These are phyloP conservation scores for Ceratocystis destructans DNA, from an alignment of 2,329 filamentous ascomycete genomes.

Conservation along the genomic window DNA sequence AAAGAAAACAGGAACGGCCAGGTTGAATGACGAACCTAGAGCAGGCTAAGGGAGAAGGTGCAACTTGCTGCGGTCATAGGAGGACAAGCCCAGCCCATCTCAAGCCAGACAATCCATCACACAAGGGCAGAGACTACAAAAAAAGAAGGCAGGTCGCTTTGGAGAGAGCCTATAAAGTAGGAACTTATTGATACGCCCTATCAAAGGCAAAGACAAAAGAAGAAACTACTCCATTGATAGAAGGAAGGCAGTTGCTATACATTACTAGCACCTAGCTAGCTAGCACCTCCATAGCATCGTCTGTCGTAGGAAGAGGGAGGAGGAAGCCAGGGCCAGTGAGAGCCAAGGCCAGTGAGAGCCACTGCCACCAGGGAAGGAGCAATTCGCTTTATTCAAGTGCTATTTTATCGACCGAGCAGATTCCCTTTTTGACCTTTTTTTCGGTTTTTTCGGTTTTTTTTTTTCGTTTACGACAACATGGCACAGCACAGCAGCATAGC, in stretches of 20 bases:
- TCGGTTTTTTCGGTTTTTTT: no score
- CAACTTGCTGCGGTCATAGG: neutral
- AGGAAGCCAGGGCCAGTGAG: constrained; percentile 3
- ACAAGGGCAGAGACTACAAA: neutral
- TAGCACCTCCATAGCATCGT: neutral
- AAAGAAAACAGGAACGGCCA: neutral
- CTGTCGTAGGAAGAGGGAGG: constrained; percentile 6
- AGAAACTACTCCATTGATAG: constrained; percentile 1
- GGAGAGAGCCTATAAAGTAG: neutral
- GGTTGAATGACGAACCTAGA: constrained; percentile 5
- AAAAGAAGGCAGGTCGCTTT: neutral
- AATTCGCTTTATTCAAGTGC: constrained; percentile 1
- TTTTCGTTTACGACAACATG: neutral
- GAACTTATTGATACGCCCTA: constrained; percentile 6
- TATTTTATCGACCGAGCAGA: neutral
- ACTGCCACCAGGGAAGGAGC: constrained; percentile 6
- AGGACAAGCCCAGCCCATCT: neutral
- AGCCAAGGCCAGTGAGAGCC: constrained; percentile 4
- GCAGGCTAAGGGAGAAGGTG: constrained; percentile 5
- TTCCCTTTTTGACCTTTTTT: neutral
- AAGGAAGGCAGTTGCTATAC: neutral
- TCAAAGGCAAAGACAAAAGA: neutral
- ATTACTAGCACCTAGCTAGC: neutral
- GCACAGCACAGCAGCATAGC: no score
- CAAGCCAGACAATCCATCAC: neutral